Base-by-base conservation (phyloP, 2,329 filamentous ascomycete genomes). In the Talaromyces marneffei region DNA sequence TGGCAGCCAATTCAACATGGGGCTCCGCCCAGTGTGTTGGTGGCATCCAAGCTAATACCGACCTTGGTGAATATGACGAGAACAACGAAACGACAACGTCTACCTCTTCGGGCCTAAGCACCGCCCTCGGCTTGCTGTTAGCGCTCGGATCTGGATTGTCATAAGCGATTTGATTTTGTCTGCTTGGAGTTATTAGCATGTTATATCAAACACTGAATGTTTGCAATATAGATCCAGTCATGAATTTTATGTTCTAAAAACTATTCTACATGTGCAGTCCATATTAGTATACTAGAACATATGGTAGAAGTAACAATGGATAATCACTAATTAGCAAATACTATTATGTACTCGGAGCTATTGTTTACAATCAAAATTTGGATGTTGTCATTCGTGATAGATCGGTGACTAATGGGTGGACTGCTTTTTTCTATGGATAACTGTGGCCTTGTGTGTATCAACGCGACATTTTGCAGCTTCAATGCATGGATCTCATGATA, bases 1-100 rank as follows among this genome's bases (percentile, higher is more conserved):
- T 72, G 5, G 75, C 75, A 31, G 74, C 72, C 1, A 70, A 71
- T 14, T 70, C 61, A 20, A 54, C 27, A 18, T 58, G 54, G 60
- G 60, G 54, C 10, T 42, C 33, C 4, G 33, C 31, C 5, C 33
- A 46, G 10, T 58, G 54, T 9, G 44, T 62, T 25, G 46, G 37
- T 20, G 44, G 44, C 23, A 42, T 56, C 44, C 59, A 40, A 16
- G 7, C 27, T 14, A 54, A 20, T 8, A 57, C 12, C 29, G 46
- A 25, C 46, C 23, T 61, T n/a, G 59, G 59, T n/a, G 35, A 31
- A 12, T 25, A 44, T 25, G 53, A 46, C 23, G 44, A 8, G 16
- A 31, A 37, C 8, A n/a, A 57, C 12, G 35, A 25, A 3, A 29
- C 23, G 8, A 29, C 46, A 18, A n/a, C 23, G 3, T 48, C 44